Percentiles rank a stretch among this genome's conserved stretches.
Conservation (phyloP, 805 yeast genomes). For the Saturnispora galanensis region DNA sequence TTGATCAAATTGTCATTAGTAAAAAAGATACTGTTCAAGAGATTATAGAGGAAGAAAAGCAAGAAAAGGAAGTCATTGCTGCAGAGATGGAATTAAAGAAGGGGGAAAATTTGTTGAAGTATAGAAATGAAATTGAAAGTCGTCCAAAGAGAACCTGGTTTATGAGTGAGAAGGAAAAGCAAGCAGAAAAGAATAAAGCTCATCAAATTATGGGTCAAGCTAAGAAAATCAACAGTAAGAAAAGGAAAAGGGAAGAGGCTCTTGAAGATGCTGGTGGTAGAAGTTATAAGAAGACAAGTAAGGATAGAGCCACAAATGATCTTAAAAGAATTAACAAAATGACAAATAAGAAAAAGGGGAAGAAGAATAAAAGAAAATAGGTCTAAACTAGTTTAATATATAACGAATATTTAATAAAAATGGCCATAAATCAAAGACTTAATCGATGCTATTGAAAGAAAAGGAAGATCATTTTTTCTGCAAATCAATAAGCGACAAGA, state of each 20-base stretch:
- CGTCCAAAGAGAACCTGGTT: constrained; percentile 98
- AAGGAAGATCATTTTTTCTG: not conserved
- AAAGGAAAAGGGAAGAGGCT: constrained; percentile 59
- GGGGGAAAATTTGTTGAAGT: constrained; percentile 76
- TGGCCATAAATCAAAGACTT: not conserved
- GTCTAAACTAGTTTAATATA: not conserved
- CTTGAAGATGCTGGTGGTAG: constrained; percentile 43
- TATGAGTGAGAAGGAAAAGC: constrained; percentile 50
- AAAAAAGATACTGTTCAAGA: constrained; percentile 60
- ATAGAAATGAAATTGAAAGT: constrained; percentile 71
- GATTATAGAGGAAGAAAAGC: constrained; percentile 77
- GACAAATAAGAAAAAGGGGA: constrained; percentile 17
- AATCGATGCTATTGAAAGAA: not conserved
- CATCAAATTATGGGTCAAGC: constrained; percentile 27
- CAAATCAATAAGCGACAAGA: not conserved
- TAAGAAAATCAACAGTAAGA: constrained; percentile 52
- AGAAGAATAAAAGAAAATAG: constrained; percentile 18
- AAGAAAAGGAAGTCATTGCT: constrained; percentile 71
- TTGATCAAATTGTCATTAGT: constrained; percentile 49
- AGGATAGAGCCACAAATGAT: constrained; percentile 51
- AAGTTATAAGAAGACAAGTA: constrained; percentile 71
- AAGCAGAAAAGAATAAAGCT: constrained; percentile 27
- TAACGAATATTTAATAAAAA: not conserved
- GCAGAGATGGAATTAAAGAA: constrained; percentile 88
- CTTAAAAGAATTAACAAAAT: constrained; percentile 28